Evolutionary conservation across 139 green algal genomes (phyloP).

Genomic region (Tetraselmis chui): DNA sequence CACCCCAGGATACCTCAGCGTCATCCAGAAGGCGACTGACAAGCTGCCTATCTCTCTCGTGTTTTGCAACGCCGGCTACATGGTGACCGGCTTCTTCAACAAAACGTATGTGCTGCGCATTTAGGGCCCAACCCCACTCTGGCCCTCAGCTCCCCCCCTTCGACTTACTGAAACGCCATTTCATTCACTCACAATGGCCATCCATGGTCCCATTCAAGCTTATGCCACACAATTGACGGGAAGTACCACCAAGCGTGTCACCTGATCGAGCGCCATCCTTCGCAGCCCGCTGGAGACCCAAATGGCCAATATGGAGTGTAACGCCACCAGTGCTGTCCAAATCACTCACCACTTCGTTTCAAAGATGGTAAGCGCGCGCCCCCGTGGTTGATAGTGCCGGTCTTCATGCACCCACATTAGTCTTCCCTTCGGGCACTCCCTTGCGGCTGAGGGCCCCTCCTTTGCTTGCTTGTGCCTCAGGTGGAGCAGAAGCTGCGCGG

Average conservation of each 20-base stretch:
- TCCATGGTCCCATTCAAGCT: too few relatives aligned
- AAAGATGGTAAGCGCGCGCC: slow-evolving; percentile 69
- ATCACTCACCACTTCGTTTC: slow-evolving; percentile 88
- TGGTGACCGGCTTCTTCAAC: slow-evolving; percentile 91
- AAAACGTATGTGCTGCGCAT: slow-evolving; percentile 41
- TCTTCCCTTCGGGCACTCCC: not conserved
- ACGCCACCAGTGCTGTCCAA: slow-evolving; percentile 68
- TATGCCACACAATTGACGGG: too few relatives aligned
- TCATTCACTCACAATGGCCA: too few relatives aligned
- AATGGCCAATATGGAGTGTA: slow-evolving; percentile 88
- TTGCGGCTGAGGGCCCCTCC: not conserved
- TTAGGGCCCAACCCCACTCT: too few relatives aligned
- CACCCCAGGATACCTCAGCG: slow-evolving; percentile 56
- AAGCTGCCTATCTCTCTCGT: slow-evolving; percentile 66
- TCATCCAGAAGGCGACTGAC: slow-evolving; percentile 58
- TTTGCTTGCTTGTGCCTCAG: slow-evolving; percentile 19
- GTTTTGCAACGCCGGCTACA: slow-evolving; percentile 94
- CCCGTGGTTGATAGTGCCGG: too few relatives aligned
- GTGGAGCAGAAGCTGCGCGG: slow-evolving; percentile 63
- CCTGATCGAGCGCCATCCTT: slow-evolving; percentile 7
- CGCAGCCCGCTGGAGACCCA: slow-evolving; percentile 57
- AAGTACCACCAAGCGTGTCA: too few relatives aligned
- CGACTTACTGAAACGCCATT: too few relatives aligned
- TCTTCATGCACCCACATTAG: too few relatives aligned
- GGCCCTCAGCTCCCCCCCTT: too few relatives aligned